These are phyloP conservation scores for Pleurotus eryngii DNA, from an alignment of 768 basidiomycete species.

Conservation along the genomic window DNA sequence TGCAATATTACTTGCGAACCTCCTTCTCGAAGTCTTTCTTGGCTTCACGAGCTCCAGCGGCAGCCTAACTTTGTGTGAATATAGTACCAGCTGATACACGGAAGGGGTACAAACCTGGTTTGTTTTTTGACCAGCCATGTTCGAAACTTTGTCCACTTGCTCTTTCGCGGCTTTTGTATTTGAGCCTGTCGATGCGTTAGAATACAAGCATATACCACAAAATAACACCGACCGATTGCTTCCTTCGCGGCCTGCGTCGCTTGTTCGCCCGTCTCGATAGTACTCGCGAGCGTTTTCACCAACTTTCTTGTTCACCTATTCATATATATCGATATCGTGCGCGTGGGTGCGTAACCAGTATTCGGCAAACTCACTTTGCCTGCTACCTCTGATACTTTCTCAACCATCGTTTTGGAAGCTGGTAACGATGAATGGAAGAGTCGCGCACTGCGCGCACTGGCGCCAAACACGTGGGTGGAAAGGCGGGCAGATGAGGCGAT, in stretches of 20 bases:
- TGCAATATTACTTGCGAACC: constrained; percentile 17
- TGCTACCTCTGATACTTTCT: constrained; percentile 43
- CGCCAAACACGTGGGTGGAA: not conserved
- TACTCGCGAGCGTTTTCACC: constrained; percentile 42
- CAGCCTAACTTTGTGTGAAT: constrained; percentile 20
- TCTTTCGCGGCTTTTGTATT: constrained; percentile 29
- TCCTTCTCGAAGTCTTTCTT: constrained; percentile 34
- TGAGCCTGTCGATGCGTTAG: constrained; percentile 24
- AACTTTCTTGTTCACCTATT: constrained; percentile 44
- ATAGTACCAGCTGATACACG: not conserved
- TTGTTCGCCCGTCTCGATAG: constrained; percentile 45
- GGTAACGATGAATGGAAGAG: constrained; percentile 32
- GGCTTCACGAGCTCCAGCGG: constrained; percentile 28
- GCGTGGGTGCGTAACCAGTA: too few species aligned
- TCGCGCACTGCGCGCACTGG: constrained; percentile 13
- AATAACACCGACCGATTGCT: constrained; percentile 29
- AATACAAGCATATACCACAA: not conserved
- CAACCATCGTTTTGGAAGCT: constrained; percentile 35
- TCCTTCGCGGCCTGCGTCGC: constrained; percentile 38
- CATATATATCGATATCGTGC: not conserved
- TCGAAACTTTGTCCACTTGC: constrained; percentile 32
- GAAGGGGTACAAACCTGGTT: constrained; percentile 30
- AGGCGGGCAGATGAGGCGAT: not conserved
- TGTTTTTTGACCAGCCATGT: constrained; percentile 31
- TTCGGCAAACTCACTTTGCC: constrained; percentile 27